These are phyloP conservation scores for Chlamydomonas reinhardtii DNA, from an alignment of 163 green algal genomes.

Conservation along the genomic window DNA sequence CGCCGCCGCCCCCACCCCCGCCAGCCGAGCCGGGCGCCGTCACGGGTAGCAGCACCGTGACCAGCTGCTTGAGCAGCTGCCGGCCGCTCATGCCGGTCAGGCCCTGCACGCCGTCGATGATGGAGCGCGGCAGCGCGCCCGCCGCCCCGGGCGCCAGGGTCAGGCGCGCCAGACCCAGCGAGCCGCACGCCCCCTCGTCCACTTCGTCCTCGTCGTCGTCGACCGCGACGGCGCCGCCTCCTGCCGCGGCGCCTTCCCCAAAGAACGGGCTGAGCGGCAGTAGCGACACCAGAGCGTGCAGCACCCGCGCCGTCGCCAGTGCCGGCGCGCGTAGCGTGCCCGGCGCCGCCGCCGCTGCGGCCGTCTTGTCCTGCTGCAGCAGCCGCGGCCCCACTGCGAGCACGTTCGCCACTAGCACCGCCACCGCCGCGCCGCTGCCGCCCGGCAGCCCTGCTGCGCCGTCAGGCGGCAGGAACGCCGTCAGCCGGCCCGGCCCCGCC, in stretches of 20 bases:
- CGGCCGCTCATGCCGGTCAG: conserved; percentile 8
- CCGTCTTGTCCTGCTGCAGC: conserved; percentile 16
- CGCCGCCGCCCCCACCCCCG: too few species aligned
- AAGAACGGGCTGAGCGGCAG: conserved; percentile 44
- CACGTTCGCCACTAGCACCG: conserved; percentile 42
- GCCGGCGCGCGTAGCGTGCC: not conserved
- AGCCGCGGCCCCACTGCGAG: conserved; percentile 38
- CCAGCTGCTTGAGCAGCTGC: conserved; percentile 51
- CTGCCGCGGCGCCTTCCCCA: not conserved
- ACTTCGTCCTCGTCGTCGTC: conserved; percentile 31
- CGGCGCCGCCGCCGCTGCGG: not conserved
- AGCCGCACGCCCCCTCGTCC: conserved; percentile 19
- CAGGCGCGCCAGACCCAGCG: conserved; percentile 10
- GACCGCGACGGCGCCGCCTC: not conserved
- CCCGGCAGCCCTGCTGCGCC: conserved; percentile 6
- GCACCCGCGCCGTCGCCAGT: not conserved
- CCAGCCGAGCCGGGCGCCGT: not conserved
- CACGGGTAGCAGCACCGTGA: not conserved
- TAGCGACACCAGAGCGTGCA: conserved; percentile 28
- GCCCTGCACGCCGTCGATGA: conserved; percentile 29
- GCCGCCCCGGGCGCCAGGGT: not conserved
- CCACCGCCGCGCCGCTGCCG: conserved; percentile 17
- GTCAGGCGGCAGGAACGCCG: not conserved
- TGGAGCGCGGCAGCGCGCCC: conserved; percentile 8
- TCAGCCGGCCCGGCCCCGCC: conserved; percentile 10